These are phyloP conservation scores for Pichia rugopelliculosa DNA, from an alignment of 805 yeast species.

Conservation along the genomic window DNA sequence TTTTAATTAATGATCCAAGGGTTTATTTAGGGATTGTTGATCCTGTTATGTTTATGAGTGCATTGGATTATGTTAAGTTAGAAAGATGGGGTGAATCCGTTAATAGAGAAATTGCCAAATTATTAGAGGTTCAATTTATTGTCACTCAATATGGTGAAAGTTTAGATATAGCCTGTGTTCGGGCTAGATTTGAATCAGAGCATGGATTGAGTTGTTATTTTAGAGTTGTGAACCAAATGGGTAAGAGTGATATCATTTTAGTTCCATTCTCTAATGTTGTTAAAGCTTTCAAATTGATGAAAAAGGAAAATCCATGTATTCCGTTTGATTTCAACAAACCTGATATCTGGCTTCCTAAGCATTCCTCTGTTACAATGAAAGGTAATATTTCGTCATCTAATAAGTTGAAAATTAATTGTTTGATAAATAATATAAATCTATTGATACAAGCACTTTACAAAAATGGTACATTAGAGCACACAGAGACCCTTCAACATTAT, in stretches of 20 bases:
- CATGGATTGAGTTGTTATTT: constrained; percentile 24
- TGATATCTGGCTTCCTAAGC: constrained; percentile 20
- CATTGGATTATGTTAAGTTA: constrained; percentile 41
- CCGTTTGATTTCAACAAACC: constrained; percentile 17
- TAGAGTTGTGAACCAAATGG: constrained; percentile 9
- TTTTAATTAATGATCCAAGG: constrained; percentile 42
- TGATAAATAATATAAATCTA: constrained; percentile 41
- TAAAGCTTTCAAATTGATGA: constrained; percentile 29
- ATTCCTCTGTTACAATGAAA: constrained; percentile 15
- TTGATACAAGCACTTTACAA: constrained; percentile 36
- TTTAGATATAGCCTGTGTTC: constrained; percentile 25
- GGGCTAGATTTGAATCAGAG: constrained; percentile 28
- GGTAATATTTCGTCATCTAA: constrained; percentile 26
- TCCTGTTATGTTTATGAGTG: constrained; percentile 27
- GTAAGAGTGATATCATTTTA: constrained; percentile 4
- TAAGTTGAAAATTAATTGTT: constrained; percentile 41
- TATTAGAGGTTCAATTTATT: constrained; percentile 27
- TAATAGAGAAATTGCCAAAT: constrained; percentile 26
- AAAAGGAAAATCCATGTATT: constrained; percentile 29
- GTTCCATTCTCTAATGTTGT: constrained; percentile 26
- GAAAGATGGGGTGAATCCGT: constrained; percentile 16
- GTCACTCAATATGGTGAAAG: constrained; percentile 18
- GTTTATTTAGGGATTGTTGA: constrained; percentile 36
- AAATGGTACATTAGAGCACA: constrained; percentile 10
- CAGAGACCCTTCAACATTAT: constrained; percentile 3